phyloP scores from a whole-genome alignment of 1,139 yeast species.

The Yamadazyma pseudoaaseri region DNA sequence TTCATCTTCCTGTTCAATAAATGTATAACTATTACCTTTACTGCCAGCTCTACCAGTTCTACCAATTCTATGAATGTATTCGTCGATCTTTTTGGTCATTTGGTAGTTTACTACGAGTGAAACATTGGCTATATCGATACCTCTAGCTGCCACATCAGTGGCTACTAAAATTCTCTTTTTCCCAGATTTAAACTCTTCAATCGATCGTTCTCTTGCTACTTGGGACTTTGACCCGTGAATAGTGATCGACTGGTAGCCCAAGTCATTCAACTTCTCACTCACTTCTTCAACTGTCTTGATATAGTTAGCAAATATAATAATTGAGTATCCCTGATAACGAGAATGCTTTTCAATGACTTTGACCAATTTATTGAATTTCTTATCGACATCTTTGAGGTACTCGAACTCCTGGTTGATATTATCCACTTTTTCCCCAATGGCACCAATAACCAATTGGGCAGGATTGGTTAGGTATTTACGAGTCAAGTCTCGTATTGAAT shows the following conservation, averaged over 20 bases:
- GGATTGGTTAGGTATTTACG: slow-evolving; percentile 61
- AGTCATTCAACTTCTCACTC: slow-evolving; percentile 43
- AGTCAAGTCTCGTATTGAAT: slow-evolving; percentile 66
- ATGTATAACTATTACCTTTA: slow-evolving; percentile 71
- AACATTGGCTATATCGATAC: slow-evolving; percentile 87
- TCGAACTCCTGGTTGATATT: slow-evolving; percentile 71
- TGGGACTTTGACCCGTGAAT: slow-evolving; percentile 90
- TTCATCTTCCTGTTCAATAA: slow-evolving; percentile 58
- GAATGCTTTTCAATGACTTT: slow-evolving; percentile 22
- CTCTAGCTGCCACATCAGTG: slow-evolving; percentile 96
- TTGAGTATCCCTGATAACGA: slow-evolving; percentile 34
- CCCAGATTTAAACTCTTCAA: slow-evolving; percentile 61
- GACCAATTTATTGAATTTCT: slow-evolving; percentile 27
- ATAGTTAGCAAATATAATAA: slow-evolving; percentile 80
- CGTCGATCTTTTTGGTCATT: slow-evolving; percentile 75
- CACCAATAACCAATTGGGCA: slow-evolving; percentile 64
- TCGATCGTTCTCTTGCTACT: slow-evolving; percentile 80
- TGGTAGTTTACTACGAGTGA: slow-evolving; percentile 83
- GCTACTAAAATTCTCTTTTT: slow-evolving; percentile 72
- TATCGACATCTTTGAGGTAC: slow-evolving; percentile 31
- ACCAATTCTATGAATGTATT: slow-evolving; percentile 90
- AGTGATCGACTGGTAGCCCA: slow-evolving; percentile 49
- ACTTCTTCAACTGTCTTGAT: slow-evolving; percentile 71
- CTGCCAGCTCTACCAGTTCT: slow-evolving; percentile 96
- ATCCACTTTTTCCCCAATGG: slow-evolving; percentile 60